phyloP scores from a whole-genome alignment of 148 eudicot species.

The Silene latifolia region DNA sequence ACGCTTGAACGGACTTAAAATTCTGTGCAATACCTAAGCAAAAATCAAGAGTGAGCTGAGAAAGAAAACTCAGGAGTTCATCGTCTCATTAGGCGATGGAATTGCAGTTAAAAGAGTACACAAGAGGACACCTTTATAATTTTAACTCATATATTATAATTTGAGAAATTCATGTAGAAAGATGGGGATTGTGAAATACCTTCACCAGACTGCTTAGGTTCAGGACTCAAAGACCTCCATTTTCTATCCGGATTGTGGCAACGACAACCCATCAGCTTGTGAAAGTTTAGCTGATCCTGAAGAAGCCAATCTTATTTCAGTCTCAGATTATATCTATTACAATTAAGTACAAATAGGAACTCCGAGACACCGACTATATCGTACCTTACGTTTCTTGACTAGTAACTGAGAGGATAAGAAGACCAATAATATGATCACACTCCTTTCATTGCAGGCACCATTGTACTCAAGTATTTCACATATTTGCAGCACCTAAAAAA shows the following conservation, averaged over 20 bases:
- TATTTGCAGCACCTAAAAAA: constrained; percentile 70
- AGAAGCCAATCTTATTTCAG: constrained; percentile 16
- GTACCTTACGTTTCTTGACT: constrained; percentile 71
- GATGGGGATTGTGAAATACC: constrained; percentile 25
- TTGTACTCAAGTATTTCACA: constrained; percentile 86
- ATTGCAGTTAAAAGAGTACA: neutral
- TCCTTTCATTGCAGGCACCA: constrained; percentile 71
- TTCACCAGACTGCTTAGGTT: constrained; percentile 36
- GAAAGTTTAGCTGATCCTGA: constrained; percentile 87
- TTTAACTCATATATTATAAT: neutral
- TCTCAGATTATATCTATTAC: neutral
- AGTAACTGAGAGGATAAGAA: constrained; percentile 78
- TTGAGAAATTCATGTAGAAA: neutral
- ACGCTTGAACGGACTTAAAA: constrained; percentile 70
- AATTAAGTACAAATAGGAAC: neutral
- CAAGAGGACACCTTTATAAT: neutral
- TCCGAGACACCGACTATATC: constrained; percentile 2
- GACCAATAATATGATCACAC: constrained; percentile 78
- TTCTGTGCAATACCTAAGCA: constrained; percentile 49
- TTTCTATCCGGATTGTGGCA: constrained; percentile 64
- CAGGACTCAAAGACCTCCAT: constrained; percentile 41
- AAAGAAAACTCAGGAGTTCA: constrained; percentile 1
- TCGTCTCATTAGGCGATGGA: neutral
- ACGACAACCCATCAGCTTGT: constrained; percentile 76
- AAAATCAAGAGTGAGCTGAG: constrained; percentile 6